Base-by-base conservation (phyloP, 2,329 filamentous ascomycete genomes). In the Colletotrichum tanaceti region DNA sequence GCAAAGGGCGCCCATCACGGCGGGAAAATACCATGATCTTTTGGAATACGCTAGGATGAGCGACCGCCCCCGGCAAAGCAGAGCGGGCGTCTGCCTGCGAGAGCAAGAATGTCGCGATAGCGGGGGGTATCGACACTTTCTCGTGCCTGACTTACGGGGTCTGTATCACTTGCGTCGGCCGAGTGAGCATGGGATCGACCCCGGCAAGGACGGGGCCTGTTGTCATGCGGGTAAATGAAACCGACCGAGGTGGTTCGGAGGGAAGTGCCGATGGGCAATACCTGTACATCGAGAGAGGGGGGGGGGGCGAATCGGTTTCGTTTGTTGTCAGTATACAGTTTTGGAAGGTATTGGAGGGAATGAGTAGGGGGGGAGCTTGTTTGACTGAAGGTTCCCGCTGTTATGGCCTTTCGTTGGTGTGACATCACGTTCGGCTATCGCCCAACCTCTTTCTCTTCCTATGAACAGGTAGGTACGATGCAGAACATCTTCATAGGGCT, bases 151-250 rank as follows among this genome's bases (percentile, higher is more conserved):
- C 11, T 28, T 24, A 20, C 43, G 35, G 49, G 63, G 28, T 28
- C 28, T 1, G 6, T 28, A 28, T 28, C 28, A 28, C 1, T 28
- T 28, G 5, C 28, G 58, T 35, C 14, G 35, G 24, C 20, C 20
- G n/a, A 39, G n/a, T n/a, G 22, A 22, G 28, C 28, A 32, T 32
- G 52, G n/a, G 38, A 39, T 41, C n/a, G 47, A 60, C 39, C 55
- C 52, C 57, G 38, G 35, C 57, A 54, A 49, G 55, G 57, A 54
- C 39, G 10, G 41, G 13, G 63, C 46, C 63, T 44, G 52, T 46
- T 58, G n/a, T 11, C 22, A 5, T 46, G 50, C 16, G 43, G 16
- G 28, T 32, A 32, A 9, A 32, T 32, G 28, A n/a, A n/a, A 32
- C 28, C 28, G n/a, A n/a, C 28, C 28, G 7, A 32, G 28, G 28